Evolutionary conservation across 2,329 filamentous ascomycete species (phyloP).

Genomic region (Pseudocercospora vitis): DNA sequence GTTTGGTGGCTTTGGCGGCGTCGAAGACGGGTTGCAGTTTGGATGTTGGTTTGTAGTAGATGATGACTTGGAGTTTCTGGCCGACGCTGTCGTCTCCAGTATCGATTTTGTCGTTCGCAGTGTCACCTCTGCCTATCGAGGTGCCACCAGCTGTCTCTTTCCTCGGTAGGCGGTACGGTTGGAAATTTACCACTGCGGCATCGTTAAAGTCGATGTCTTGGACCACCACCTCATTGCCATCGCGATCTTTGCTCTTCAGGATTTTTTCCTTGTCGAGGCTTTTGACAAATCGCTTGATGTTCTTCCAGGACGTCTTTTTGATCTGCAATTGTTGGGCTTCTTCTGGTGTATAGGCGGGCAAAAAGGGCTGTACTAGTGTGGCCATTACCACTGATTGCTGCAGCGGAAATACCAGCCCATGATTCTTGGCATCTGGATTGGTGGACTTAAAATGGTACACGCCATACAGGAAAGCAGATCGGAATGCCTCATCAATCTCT

Average conservation of each 20-base stretch:
- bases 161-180: conserved; percentile 62
- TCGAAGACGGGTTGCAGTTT: conserved; percentile 59
- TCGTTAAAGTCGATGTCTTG: conserved; percentile 65
- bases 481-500: conserved; percentile 67
- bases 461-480: conserved; percentile 63
- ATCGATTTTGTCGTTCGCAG: conserved; percentile 41
- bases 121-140: conserved; percentile 35
- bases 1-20: conserved; percentile 46
- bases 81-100: conserved; percentile 44
- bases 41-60: conserved; percentile 57
- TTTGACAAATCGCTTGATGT: conserved; percentile 68
- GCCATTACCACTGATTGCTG: conserved; percentile 64
- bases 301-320: conserved; percentile 71
- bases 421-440: conserved; percentile 53
- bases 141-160: conserved; percentile 51
- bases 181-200: conserved; percentile 54
- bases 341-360: conserved; percentile 58
- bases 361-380: conserved; percentile 64
- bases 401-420: conserved; percentile 62
- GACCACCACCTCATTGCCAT: conserved; percentile 63
- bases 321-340: conserved; percentile 62
- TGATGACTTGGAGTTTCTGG: conserved; percentile 53
- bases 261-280: conserved; percentile 63
- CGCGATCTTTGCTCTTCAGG: conserved; percentile 65
- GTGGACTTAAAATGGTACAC: conserved; percentile 60